phyloP scores from a whole-genome alignment of 2,329 filamentous ascomycete genomes.

The Simplicillium sp. region DNA sequence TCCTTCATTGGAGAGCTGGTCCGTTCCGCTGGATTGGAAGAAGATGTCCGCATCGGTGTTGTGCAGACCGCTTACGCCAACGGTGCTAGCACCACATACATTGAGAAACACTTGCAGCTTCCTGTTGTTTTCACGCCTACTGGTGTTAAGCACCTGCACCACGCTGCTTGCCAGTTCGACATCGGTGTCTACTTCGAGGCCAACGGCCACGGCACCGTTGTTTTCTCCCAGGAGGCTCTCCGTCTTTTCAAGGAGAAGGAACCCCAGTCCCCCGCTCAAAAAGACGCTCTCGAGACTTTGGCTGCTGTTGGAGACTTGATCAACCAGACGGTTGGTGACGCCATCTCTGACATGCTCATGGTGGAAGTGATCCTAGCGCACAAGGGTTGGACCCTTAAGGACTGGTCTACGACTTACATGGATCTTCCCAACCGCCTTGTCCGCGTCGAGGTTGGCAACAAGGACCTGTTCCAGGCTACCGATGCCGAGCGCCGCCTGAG shows the following conservation, averaged over 20 bases:
- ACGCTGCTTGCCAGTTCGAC: constrained; percentile 90
- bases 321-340: constrained; percentile 97
- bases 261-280: constrained; percentile 85
- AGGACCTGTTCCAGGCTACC: constrained; percentile 81
- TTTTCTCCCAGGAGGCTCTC: constrained; percentile 81
- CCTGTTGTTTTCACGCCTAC: constrained; percentile 90
- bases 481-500: constrained; percentile 86
- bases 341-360: constrained; percentile 89
- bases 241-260: constrained; percentile 69
- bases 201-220: constrained; percentile 92
- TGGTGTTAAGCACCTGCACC: constrained; percentile 94
- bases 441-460: constrained; percentile 80
- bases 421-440: constrained; percentile 95
- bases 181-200: constrained; percentile 98
- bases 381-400: constrained; percentile 80
- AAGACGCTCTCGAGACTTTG: constrained; percentile 78
- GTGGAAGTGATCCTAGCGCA: constrained; percentile 94
- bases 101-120: constrained; percentile 77
- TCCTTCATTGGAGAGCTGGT: constrained; percentile 89
- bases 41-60: constrained; percentile 82
- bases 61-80: constrained; percentile 98
- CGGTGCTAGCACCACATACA: constrained; percentile 85
- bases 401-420: constrained; percentile 88
- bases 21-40: constrained; percentile 65
- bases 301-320: constrained; percentile 80